Evolutionary conservation across 2,329 filamentous ascomycete species (phyloP), one percentile per base, ranked within the genome.

Genomic region (Botryotinia calthae): DNA sequence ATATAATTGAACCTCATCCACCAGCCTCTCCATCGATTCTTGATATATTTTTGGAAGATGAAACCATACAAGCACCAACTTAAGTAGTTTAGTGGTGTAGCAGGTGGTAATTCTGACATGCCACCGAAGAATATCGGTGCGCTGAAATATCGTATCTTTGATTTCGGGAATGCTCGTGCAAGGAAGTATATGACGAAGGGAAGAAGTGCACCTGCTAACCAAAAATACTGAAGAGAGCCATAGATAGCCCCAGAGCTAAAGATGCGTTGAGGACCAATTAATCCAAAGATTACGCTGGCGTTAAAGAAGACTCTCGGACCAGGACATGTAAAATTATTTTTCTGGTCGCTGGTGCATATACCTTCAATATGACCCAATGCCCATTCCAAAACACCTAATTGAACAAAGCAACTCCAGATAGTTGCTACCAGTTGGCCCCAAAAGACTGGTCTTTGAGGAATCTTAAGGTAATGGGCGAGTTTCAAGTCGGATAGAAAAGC

Each of bases 1-100:
- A 93, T 86, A 80, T 93, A 94, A 83, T 94, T 93, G 84, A 92
- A 94, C 80, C 90, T 88, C 82, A 91, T 84, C 91, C 91, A 94
- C 91, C 91, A 94, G 51, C 89, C 91, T 10, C 86, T 87, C 82
- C 87, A 91, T 75, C 87, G 86, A 73, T 89, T 85, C 79, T 88
- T 87, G 79, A 93, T 87, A 77, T 85, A 88, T 77, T 87, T 90
- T 82, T 93, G 92, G 84, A 93, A 93, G 51, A 90, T 75, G 70
- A 87, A 86, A 14, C 91, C 91, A 14, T 91, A 87, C 80, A 76
- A 8, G 4, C 87, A 90, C 91, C 91, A 93, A 79, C 87, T 87
- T 64, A 92, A 86, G 78, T 92, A 93, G 77, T 89, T 92, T 75
- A 91, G 87, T 0, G 90, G 88, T 0, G 89, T 91, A 0, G 91